Evolutionary conservation across 1,284 basidiomycete genomes (phyloP), one percentile per base, ranked within the genome.

Genomic region (Coriolopsis trogii): DNA sequence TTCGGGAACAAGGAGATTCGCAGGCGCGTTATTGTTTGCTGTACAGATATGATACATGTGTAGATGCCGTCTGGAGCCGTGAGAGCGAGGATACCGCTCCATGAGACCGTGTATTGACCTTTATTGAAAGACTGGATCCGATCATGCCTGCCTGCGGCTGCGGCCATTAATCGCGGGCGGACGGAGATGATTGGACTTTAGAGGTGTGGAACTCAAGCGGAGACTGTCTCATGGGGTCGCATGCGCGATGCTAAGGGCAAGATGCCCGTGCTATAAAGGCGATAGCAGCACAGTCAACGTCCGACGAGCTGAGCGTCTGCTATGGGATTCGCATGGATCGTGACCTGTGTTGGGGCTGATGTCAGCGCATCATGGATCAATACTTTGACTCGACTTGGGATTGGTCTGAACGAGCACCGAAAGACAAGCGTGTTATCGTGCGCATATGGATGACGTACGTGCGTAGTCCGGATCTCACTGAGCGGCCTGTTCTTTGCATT

Each of bases 291-390:
- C 4, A 16, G 31, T 60, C 48, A 67, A 31, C 64, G 61, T n/a
- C 56, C 61, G 1, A 50, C 63, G 20, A 89, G 68, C 53, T 75
- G 68, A 9, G 84, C 81, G 62, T 93, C 87, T 23, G 93, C 93
- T 52, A 95, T 84, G 8, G 96, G 96, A 70, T 99, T 99, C 28
- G 95, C 91, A 67, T 99, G 96, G 28, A 98, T 90, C 9, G 92
- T 95, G 31, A 97, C 76, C 91, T 95, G 68, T 16, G 16, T 33
- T 53, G 46, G 38, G 47, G 40, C 29, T 34, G 20, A 21, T 34
- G 30, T 56, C 36, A 56, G 44, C 47, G 21, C 7, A 42, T 41
- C 38, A 30, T 5, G n/a, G 33, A 16, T 13, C n/a, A 9, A 16
- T 16, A n/a, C n/a, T n/a, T n/a, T 95, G 31, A 97, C 76, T 91